Evolutionary conservation across 2,329 filamentous ascomycete species (phyloP).

Genomic region (Clarireedia hainanense): DNA sequence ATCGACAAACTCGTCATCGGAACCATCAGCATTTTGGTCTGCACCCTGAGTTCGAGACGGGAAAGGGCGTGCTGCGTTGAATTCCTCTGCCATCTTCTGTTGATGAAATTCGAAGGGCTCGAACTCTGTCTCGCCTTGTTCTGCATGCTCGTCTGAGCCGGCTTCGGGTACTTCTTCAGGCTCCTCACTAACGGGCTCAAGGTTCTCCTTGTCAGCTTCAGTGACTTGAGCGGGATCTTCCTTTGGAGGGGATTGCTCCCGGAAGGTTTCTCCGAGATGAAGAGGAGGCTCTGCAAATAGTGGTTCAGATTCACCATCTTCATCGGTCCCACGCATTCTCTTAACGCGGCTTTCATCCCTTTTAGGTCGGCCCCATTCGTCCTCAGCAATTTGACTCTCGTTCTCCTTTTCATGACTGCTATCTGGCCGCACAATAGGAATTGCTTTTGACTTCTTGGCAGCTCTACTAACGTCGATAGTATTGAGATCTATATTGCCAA

Average conservation of each 20-base stretch:
- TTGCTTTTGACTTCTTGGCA: slow-evolving; percentile 68
- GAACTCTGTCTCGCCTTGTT: slow-evolving; percentile 44
- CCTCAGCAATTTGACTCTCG: slow-evolving; percentile 38
- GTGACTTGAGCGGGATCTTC: slow-evolving; percentile 9
- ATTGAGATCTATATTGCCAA: slow-evolving; percentile 59
- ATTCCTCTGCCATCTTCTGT: slow-evolving; percentile 32
- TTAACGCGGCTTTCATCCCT: slow-evolving; percentile 65
- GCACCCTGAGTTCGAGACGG: slow-evolving; percentile 15
- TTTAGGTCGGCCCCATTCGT: slow-evolving; percentile 52
- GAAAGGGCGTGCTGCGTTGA: slow-evolving; percentile 29
- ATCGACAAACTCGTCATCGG: slow-evolving; percentile 18
- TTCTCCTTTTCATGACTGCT: slow-evolving; percentile 38
- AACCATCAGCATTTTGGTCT: slow-evolving; percentile 8
- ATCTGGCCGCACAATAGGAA: slow-evolving; percentile 68
- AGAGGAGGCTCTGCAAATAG: slow-evolving; percentile 57
- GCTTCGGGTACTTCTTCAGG: slow-evolving; percentile 6
- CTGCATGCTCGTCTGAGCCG: slow-evolving; percentile 32
- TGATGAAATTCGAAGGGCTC: slow-evolving; percentile 53
- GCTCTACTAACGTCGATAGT: slow-evolving; percentile 56
- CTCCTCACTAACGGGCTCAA: slow-evolving; percentile 16
- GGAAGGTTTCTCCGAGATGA: slow-evolving; percentile 29
- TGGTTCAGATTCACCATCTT: slow-evolving; percentile 65
- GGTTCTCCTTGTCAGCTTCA: slow-evolving; percentile 28
- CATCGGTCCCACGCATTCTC: slow-evolving; percentile 57
- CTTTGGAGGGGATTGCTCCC: slow-evolving; percentile 27